Evolutionary conservation across 2,329 filamentous ascomycete genomes (phyloP).

Genomic region (Zalaria obscura): DNA sequence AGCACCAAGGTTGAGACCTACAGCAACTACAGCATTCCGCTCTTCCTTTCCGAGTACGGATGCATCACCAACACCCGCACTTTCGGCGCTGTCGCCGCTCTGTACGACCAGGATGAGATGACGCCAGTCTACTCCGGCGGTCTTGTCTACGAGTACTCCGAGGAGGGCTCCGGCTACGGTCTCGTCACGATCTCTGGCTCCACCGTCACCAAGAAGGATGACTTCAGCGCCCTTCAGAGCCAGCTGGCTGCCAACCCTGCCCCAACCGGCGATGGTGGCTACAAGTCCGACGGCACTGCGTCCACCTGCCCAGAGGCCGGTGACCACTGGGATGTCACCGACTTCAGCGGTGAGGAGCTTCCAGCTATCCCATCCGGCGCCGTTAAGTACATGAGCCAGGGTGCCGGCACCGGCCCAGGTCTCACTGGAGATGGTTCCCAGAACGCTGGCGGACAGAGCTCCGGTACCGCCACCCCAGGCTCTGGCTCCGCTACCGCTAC

Average conservation of each 20-base stretch:
- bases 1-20: constrained; percentile 80
- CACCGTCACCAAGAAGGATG: constrained; percentile 42
- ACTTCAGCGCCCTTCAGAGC: constrained; percentile 46
- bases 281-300: constrained; percentile 38
- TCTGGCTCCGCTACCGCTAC: constrained; percentile 31
- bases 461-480: constrained; percentile 34
- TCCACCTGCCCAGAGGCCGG: constrained; percentile 40
- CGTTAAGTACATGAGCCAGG: constrained; percentile 40
- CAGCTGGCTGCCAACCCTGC: constrained; percentile 35
- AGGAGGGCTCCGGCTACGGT: constrained; percentile 67
- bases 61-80: constrained; percentile 71
- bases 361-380: constrained; percentile 43
- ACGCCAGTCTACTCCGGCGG: constrained; percentile 84
- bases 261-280: constrained; percentile 44
- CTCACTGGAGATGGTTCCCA: constrained; percentile 42
- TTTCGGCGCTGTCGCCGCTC: constrained; percentile 63
- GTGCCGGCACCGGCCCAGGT: constrained; percentile 43
- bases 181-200: constrained; percentile 52
- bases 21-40: constrained; percentile 70
- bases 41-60: constrained; percentile 92
- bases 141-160: constrained; percentile 87
- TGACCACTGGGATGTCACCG: constrained; percentile 41
- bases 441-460: constrained; percentile 35
- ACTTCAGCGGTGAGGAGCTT: constrained; percentile 30
- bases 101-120: constrained; percentile 70